Base-by-base conservation (phyloP, 768 basidiomycete species). In the Scleroderma bovista region DNA sequence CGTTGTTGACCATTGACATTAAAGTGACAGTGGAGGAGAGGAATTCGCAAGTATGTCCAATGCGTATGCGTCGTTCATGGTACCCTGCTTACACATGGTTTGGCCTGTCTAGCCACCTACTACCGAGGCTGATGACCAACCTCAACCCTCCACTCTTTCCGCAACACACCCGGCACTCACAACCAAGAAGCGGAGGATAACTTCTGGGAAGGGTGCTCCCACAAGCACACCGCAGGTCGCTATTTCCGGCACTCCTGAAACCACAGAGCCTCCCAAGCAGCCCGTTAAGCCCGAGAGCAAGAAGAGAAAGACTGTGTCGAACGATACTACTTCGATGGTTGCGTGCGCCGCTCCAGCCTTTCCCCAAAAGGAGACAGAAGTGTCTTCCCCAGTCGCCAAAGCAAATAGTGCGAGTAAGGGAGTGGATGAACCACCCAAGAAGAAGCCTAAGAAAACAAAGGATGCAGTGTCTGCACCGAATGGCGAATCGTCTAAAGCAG, bases 1-100 rank as follows among this genome's bases (percentile, higher is more conserved):
- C 48, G 64, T 19, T 63, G 69, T 3, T 42, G 1, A 60, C 71
- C 45, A 70, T 77, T 23, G 63, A 72, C 48, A 69, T 81, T 3
- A 63, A 59, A 8, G 62, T 76, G 17, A 60, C 57, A 5, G 58
- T 62, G 42, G 47, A 40, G 20, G 2, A 20, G 44, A 43, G 19
- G 11, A 12, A 10, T 16, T 33, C 44, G 5, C n/a, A 45, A 31
- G 44, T 45, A 32, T 32, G 44, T 4, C 17, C 24, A 19, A 20
- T 17, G 19, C 11, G 6, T 45, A 3, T 6, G 29, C n/a, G 26
- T 20, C 31, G 22, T 45, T 10, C 12, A 7, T 19, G n/a, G 33
- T 19, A n/a, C 24, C 29, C 24, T 31, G 9, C n/a, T 41, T 39
- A 20, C 36, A 38, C 17, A 24, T 11, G 3, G 17, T 10, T 45